Evolutionary conservation across 768 basidiomycete genomes (phyloP).

Genomic region (Roridomyces roridus): DNA sequence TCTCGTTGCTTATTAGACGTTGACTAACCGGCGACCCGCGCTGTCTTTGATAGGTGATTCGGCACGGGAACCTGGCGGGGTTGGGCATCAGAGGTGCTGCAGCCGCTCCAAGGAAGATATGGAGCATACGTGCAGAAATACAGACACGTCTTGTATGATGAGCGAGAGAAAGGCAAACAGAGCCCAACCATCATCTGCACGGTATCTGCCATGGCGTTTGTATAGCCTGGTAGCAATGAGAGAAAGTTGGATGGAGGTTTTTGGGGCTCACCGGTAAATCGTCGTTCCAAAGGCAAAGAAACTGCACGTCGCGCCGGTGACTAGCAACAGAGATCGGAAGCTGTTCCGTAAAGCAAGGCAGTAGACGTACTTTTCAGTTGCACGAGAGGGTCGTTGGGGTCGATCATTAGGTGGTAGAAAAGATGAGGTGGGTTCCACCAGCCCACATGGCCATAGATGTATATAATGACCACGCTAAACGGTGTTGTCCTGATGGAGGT

Average conservation of each 20-base stretch:
- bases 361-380: conserved; percentile 6
- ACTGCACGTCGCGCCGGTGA: background rate
- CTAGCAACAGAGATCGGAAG: background rate
- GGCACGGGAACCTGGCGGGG: conserved; percentile 16
- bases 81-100: too few species aligned
- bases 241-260: too few species aligned
- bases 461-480: too few species aligned
- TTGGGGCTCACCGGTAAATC: background rate
- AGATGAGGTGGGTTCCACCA: too few species aligned
- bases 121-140: conserved; percentile 2
- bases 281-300: background rate
- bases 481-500: too few species aligned
- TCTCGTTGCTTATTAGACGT: too few species aligned
- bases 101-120: too few species aligned
- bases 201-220: background rate
- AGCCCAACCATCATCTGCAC: background rate
- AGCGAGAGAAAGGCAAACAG: background rate
- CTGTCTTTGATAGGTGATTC: conserved; percentile 8
- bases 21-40: conserved; percentile 17
- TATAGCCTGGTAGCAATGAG: background rate
- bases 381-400: conserved; percentile 2
- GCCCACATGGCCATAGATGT: too few species aligned
- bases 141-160: background rate
- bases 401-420: background rate
- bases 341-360: background rate